Conservation (phyloP, 345 rosid species). For the Kernera saxatilis region DNA sequence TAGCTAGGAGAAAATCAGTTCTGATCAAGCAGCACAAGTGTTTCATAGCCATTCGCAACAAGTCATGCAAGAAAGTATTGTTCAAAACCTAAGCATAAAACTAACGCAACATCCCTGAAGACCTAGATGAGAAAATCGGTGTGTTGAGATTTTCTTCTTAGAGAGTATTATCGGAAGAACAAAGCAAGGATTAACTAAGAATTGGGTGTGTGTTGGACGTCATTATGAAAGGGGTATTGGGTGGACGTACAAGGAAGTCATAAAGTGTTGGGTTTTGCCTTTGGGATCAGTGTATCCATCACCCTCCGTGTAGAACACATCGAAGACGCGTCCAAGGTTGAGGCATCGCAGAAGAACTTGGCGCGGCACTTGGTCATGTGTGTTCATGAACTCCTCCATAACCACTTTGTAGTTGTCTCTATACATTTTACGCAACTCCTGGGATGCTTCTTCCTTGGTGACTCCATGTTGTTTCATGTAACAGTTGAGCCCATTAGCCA, state of each 20-base stretch:
- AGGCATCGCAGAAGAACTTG: background rate
- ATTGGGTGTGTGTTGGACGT: background rate
- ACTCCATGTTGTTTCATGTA: constrained; percentile 18
- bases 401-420: background rate
- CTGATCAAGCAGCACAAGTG: no score
- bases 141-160: no score
- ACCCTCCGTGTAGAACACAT: constrained; percentile 9
- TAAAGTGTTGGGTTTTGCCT: background rate
- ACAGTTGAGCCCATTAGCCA: constrained; percentile 9
- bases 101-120: no score
- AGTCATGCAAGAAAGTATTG: no score
- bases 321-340: background rate
- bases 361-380: background rate
- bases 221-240: background rate
- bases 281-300: constrained; percentile 13
- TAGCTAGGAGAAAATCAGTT: no score
- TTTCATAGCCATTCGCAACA: no score
- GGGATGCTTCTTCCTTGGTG: background rate
- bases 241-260: background rate
- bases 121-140: no score
- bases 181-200: background rate
- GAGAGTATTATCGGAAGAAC: no score
- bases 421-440: background rate
- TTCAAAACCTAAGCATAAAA: no score
- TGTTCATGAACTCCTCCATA: constrained; percentile 6